Percentiles rank a stretch among this genome's conserved stretches.
Evolutionary conservation across 805 yeast genomes (phyloP).

Genomic region (Schwanniomyces occidentalis): DNA sequence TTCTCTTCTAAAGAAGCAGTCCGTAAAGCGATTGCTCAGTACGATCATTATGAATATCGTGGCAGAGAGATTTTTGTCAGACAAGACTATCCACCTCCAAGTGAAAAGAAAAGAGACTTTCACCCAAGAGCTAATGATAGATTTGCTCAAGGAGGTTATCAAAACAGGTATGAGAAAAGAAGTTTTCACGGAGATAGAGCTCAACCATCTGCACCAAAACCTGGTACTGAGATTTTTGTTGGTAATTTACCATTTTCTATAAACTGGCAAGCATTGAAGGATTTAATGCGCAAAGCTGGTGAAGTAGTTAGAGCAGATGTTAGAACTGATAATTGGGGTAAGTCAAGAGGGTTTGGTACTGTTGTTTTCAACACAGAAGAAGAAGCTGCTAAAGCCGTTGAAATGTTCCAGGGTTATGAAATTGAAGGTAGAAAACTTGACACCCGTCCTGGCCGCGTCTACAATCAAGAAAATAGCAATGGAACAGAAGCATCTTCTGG

Average conservation of each 20-base stretch:
- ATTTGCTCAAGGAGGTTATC: slow-evolving; percentile 20
- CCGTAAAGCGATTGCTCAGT: slow-evolving; percentile 65
- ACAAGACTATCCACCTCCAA: slow-evolving; percentile 86
- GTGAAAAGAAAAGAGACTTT: slow-evolving; percentile 28
- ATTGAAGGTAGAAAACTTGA: slow-evolving; percentile 77
- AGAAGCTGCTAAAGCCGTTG: slow-evolving; percentile 73
- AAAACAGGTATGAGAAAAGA: slow-evolving; percentile 21
- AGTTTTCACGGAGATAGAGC: slow-evolving; percentile 7
- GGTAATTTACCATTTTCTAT: slow-evolving; percentile 82
- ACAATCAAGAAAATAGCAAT: slow-evolving; percentile 7
- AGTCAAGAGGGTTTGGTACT: slow-evolving; percentile 84
- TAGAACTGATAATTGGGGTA: slow-evolving; percentile 61
- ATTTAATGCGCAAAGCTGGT: slow-evolving; percentile 77
- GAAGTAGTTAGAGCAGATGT: slow-evolving; percentile 82
- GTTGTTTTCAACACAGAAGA: slow-evolving; percentile 67
- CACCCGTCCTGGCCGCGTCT: slow-evolving; percentile 65
- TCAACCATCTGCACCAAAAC: slow-evolving; percentile 19
- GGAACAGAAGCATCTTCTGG: slow-evolving; percentile 12
- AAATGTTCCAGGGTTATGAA: slow-evolving; percentile 64
- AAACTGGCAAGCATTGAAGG: slow-evolving; percentile 84
- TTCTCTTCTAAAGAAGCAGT: slow-evolving; percentile 67
- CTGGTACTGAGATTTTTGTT: slow-evolving; percentile 65
- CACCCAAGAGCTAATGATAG: slow-evolving; percentile 21
- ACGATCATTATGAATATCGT: slow-evolving; percentile 60
- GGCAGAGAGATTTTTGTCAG: slow-evolving; percentile 87